Conservation (phyloP, 305 asterid species). For the Fraxinus paxiana region DNA sequence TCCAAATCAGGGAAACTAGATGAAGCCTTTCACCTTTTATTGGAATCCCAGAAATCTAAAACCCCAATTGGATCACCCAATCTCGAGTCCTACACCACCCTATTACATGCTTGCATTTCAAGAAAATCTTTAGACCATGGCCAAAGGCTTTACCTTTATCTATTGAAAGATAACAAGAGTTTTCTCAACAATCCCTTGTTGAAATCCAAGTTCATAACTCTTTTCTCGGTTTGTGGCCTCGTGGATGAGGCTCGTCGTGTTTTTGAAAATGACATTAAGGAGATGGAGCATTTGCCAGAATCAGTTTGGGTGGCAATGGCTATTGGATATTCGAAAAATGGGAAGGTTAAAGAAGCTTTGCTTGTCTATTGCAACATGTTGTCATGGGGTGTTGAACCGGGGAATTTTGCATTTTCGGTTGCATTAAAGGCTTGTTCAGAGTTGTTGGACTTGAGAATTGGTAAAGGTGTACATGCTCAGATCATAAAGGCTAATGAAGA, state of each 20-base stretch:
- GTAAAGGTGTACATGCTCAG: slow-evolving; percentile 42
- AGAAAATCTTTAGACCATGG: slow-evolving; percentile 40
- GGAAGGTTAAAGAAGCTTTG: slow-evolving; percentile 32
- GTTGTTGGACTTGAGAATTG: slow-evolving; percentile 24
- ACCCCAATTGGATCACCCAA: slow-evolving; percentile 9
- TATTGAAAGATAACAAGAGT: slow-evolving; percentile 24
- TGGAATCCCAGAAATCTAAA: slow-evolving; percentile 28
- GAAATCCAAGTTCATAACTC: slow-evolving; percentile 43
- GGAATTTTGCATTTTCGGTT: slow-evolving; percentile 39
- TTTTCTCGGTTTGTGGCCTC: slow-evolving; percentile 43
- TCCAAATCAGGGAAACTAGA: slow-evolving; percentile 41
- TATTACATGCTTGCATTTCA: slow-evolving; percentile 44
- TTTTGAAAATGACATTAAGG: slow-evolving; percentile 32
- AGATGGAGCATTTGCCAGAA: slow-evolving; percentile 25
- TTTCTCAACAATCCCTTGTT: slow-evolving; percentile 35
- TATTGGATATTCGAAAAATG: slow-evolving; percentile 42
- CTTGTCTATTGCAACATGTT: slow-evolving; percentile 35
- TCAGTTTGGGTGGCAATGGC: slow-evolving; percentile 45
- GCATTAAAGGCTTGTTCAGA: slow-evolving; percentile 44
- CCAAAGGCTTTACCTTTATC: slow-evolving; percentile 32
- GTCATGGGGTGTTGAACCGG: slow-evolving; percentile 27
- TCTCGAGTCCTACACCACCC: slow-evolving; percentile 30
- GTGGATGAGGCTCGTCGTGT: slow-evolving; percentile 39
- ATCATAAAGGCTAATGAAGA: slow-evolving; percentile 29
- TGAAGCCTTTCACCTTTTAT: slow-evolving; percentile 37